Percentiles rank a stretch among this genome's conserved stretches.
Conservation (phyloP, 164 flowering plant genomes). For the Dillenia turbinata region DNA sequence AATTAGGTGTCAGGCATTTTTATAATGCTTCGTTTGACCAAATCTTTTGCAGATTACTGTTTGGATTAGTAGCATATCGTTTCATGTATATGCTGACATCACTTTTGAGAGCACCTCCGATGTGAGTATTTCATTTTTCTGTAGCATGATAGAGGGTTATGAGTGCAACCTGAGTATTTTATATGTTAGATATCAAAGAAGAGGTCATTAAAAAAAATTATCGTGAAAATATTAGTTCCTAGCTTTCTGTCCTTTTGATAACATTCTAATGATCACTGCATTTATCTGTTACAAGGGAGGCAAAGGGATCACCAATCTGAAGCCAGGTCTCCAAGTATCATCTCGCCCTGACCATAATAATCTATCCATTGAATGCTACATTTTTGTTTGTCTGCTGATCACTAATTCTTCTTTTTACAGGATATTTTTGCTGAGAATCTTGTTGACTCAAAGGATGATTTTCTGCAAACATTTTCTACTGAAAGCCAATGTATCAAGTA, state of each 20-base stretch:
- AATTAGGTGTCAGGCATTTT: no score
- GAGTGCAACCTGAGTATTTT: no score
- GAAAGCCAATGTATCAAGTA: constrained; percentile 62
- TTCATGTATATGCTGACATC: constrained; percentile 76
- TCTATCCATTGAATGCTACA: neutral
- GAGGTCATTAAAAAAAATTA: no score
- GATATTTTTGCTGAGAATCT: constrained; percentile 78
- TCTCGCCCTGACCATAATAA: neutral
- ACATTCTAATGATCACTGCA: neutral
- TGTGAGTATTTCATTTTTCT: constrained; percentile 45
- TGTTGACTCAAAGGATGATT: constrained; percentile 64
- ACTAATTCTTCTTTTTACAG: constrained; percentile 27
- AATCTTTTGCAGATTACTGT: constrained; percentile 58
- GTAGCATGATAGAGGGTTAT: no score
- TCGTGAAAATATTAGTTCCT: neutral
- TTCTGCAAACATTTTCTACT: constrained; percentile 66
- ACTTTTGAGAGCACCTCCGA: constrained; percentile 57
- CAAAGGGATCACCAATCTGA: constrained; percentile 83
- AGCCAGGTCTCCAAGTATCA: constrained; percentile 68
- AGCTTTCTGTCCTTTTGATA: neutral
- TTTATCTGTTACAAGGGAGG: constrained; percentile 47
- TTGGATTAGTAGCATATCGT: constrained; percentile 76
- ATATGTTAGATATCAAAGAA: no score
- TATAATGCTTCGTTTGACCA: no score
- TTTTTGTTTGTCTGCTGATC: constrained; percentile 6